A percentile compares a stretch with the other conserved stretches of the same genome.
phyloP scores from a whole-genome alignment of 441 rosid genomes.

The Syzygium malaccense region DNA sequence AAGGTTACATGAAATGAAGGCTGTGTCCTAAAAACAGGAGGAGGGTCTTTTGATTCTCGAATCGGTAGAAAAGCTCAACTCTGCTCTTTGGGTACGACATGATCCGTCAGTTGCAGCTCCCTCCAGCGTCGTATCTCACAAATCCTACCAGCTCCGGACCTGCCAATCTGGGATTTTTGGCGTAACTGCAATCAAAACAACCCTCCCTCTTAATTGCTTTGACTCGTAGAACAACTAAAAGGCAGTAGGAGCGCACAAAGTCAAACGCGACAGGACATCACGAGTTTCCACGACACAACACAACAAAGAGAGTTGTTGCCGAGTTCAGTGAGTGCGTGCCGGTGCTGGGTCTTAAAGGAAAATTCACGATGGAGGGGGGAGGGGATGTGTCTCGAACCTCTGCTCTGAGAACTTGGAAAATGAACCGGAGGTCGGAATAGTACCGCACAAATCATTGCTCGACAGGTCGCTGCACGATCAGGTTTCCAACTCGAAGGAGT shows the following conservation, averaged over 20 bases:
- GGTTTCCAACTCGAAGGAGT: background rate
- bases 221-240: background rate
- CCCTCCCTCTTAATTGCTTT: background rate
- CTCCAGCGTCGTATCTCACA: constrained; percentile 52
- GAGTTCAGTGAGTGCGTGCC: background rate
- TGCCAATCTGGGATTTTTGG: constrained; percentile 46
- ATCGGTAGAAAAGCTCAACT: background rate
- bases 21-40: constrained; percentile 9
- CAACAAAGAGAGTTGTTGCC: background rate
- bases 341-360: background rate
- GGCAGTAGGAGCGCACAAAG: background rate
- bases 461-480: background rate
- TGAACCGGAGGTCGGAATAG: background rate
- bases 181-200: constrained; percentile 28
- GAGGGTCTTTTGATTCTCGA: constrained; percentile 1
- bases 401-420: constrained; percentile 34
- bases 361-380: background rate
- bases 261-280: background rate
- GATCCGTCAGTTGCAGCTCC: constrained; percentile 30
- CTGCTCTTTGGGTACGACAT: too few relatives aligned
- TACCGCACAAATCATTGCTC: background rate
- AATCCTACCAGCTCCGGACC: constrained; percentile 80
- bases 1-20: background rate
- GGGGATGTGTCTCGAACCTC: constrained; percentile 24
- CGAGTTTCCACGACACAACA: background rate